Evolutionary conservation across 164 flowering plant species (phyloP), one percentile per base, ranked within the genome.

Genomic region (Cinnamomum micranthum): DNA sequence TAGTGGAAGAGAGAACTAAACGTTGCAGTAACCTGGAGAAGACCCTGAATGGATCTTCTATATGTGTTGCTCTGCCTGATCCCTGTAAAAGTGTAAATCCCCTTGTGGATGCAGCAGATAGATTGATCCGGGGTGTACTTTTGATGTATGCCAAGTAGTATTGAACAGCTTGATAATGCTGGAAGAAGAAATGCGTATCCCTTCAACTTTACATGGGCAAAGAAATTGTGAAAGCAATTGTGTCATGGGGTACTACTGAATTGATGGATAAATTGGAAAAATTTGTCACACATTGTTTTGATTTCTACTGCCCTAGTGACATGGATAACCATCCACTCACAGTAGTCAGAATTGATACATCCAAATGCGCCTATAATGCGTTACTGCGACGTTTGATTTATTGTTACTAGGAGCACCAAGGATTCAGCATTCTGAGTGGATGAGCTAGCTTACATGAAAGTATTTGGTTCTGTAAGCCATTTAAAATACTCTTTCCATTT

Each of bases 391-490:
- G 24, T 28, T 55, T 24, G 24, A 52, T 15, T 20, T 71, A 2
- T 55, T 52, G 23, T 24, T 25, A 24, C 14, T 6, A 51, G 33
- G 20, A 13, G 50, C 7, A 23, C n/a, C 28, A 24, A 2, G 51
- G 50, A 3, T 10, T 59, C 4, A 19, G 65, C 27, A 52, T 20
- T 12, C 11, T 64, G 2, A 20, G 14, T 41, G 28, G 6, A 31
- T n/a, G 15, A 27, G 15, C 15, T 12, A 10, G 41, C 50, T 35
- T 22, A 63, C 0, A 25, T 63, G 58, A 20, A 22, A 13, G 6
- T 63, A 72, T 20, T 75, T 73, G 28, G 50, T 76, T 25, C 65
- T 2, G 20, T 7, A 27, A 72, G 47, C 67, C 6, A 66, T 68
- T 3, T 68, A 13, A 59, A 68, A 3, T 68, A 17, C 50, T 60